Evolutionary conservation across 2,329 filamentous ascomycete genomes (phyloP).

Genomic region (Zopfia rhizophila): DNA sequence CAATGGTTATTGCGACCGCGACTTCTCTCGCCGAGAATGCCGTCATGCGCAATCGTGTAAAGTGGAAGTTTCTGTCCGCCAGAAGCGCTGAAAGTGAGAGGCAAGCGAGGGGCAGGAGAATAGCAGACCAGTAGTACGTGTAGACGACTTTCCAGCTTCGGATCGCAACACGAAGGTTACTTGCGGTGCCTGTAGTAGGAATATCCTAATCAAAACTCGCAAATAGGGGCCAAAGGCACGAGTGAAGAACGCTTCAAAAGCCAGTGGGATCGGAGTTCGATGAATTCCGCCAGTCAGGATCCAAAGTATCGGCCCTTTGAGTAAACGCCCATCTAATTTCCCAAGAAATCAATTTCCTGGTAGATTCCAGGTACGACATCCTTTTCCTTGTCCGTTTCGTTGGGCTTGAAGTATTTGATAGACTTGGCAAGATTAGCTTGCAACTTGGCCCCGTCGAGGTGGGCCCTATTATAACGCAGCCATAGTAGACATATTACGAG

Average conservation of each 20-base stretch:
- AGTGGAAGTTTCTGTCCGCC: conserved; percentile 8
- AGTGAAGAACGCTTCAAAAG: conserved; percentile 9
- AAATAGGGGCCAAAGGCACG: conserved; percentile 10
- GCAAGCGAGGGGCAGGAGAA: conserved; percentile 19
- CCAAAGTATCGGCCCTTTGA: background rate
- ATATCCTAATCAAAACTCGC: conserved; percentile 19
- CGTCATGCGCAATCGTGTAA: background rate
- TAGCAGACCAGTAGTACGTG: conserved; percentile 25
- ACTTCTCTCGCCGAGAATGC: conserved; percentile 8
- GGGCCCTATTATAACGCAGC: conserved; percentile 14
- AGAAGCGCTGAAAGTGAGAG: conserved; percentile 20
- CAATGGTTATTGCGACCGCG: conserved; percentile 12
- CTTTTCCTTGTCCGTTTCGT: conserved; percentile 14
- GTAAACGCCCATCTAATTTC: conserved; percentile 24
- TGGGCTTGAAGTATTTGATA: conserved; percentile 25
- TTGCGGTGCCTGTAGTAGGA: conserved; percentile 5
- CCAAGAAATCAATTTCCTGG: conserved; percentile 15
- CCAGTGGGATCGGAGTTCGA: conserved; percentile 11
- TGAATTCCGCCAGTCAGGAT: no score
- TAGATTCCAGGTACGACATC: conserved; percentile 13
- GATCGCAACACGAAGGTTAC: conserved; percentile 1
- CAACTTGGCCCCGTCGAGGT: conserved; percentile 22
- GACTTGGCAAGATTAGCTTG: conserved; percentile 13
- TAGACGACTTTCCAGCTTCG: conserved; percentile 21
- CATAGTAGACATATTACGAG: background rate